These are phyloP conservation scores for Dryas integrifolia DNA, from an alignment of 331 rosid species.

Conservation along the genomic window DNA sequence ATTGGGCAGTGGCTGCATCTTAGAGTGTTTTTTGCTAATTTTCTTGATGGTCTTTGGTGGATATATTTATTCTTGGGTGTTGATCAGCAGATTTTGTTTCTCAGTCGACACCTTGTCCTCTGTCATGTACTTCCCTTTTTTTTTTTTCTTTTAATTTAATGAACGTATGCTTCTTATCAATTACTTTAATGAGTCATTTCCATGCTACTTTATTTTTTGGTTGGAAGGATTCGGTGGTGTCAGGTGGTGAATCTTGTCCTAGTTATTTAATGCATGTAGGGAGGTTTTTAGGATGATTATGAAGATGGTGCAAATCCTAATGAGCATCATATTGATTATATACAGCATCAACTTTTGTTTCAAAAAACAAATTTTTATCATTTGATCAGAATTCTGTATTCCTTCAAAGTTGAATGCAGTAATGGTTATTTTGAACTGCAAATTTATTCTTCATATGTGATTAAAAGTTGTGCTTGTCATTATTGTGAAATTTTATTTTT, in stretches of 20 bases:
- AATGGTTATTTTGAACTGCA: background rate
- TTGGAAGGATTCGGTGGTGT: background rate
- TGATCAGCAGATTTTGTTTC: too few species aligned
- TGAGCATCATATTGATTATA: background rate
- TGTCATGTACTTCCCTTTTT: too few species aligned
- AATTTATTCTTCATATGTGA: constrained; percentile 1
- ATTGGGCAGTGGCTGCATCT: too few species aligned
- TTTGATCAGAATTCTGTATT: background rate
- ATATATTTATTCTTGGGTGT: too few species aligned
- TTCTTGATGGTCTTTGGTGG: too few species aligned
- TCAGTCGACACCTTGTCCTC: too few species aligned
- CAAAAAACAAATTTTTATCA: background rate
- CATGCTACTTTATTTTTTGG: background rate
- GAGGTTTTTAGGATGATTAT: background rate
- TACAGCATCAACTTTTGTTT: background rate
- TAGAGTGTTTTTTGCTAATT: too few species aligned
- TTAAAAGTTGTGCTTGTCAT: constrained; percentile 21
- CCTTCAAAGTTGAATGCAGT: background rate
- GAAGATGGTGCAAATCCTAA: background rate
- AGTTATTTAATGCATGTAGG: background rate
- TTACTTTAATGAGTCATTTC: background rate
- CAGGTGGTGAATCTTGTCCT: background rate
- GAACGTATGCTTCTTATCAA: background rate
- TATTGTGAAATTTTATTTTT: constrained; percentile 34
- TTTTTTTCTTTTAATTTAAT: too few species aligned